Conservation (phyloP, 2,329 filamentous ascomycete species). For the Ophiostoma angusticollis region DNA sequence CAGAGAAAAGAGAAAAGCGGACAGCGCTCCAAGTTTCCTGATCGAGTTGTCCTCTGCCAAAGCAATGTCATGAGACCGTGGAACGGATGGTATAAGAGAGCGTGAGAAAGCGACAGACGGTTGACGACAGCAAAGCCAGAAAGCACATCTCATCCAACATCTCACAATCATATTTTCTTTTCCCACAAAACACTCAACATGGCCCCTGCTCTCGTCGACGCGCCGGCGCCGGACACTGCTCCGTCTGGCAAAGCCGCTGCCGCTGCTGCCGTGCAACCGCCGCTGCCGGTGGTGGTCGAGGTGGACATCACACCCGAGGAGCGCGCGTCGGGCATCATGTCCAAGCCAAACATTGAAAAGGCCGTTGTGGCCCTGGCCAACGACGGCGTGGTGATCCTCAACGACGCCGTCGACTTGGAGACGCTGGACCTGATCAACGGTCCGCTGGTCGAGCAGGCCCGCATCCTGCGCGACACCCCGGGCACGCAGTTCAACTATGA, state of each 20-base stretch:
- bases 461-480: conserved; percentile 4
- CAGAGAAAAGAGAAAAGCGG: too few relatives aligned
- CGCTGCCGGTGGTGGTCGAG: not conserved
- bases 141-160: too few relatives aligned
- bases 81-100: too few relatives aligned
- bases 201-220: not conserved
- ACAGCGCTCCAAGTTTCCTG: not conserved
- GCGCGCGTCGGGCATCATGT: conserved; percentile 2
- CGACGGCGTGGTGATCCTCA: conserved; percentile 10
- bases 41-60: not conserved
- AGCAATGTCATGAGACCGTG: too few relatives aligned
- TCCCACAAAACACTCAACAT: not conserved
- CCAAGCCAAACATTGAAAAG: conserved; percentile 9
- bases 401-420: conserved; percentile 2
- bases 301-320: conserved; percentile 6
- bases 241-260: too few relatives aligned
- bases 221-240: not conserved
- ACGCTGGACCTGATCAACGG: conserved; percentile 8
- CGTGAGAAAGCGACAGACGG: not conserved
- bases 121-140: not conserved
- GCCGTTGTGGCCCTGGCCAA: conserved; percentile 7
- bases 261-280: too few relatives aligned
- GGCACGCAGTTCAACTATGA: conserved; percentile 13
- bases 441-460: conserved; percentile 9
- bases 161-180: not conserved